These are phyloP conservation scores for Colletotrichum agaves DNA, from an alignment of 2,329 filamentous ascomycete genomes.

Conservation along the genomic window DNA sequence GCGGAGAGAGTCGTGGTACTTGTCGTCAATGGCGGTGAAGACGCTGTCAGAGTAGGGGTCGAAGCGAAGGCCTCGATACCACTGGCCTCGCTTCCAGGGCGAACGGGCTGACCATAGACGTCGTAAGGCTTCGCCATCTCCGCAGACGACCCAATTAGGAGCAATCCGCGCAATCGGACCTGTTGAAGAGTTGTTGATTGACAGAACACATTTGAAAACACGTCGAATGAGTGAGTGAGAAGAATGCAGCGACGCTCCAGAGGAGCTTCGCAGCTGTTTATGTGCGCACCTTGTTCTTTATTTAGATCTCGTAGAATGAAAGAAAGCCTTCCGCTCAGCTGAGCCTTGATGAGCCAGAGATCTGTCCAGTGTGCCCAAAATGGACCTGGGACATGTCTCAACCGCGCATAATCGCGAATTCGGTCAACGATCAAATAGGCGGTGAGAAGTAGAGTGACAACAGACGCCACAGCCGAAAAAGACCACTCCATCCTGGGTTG, in stretches of 20 bases:
- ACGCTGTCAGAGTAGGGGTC: conserved; percentile 62
- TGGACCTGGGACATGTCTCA: conserved; percentile 46
- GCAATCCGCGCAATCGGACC: conserved; percentile 44
- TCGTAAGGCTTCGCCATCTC: conserved; percentile 44
- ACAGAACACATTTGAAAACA: too few species aligned
- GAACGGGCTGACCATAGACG: conserved; percentile 46
- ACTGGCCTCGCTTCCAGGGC: conserved; percentile 44
- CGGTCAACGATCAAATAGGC: conserved; percentile 5
- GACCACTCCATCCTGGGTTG: conserved; percentile 1
- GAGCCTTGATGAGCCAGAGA: conserved; percentile 44
- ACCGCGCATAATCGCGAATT: conserved; percentile 33
- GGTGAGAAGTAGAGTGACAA: background rate
- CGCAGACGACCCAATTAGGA: conserved; percentile 45
- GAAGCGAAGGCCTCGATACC: conserved; percentile 61
- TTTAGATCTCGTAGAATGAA: conserved; percentile 41
- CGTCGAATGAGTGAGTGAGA: too few species aligned
- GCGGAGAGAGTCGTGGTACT: conserved; percentile 54
- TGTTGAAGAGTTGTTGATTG: conserved; percentile 9
- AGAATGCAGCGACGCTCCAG: background rate
- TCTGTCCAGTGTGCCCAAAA: conserved; percentile 43
- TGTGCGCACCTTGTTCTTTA: conserved; percentile 40
- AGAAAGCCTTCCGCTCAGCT: conserved; percentile 40
- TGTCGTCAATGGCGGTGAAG: conserved; percentile 60
- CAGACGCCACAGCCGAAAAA: background rate
- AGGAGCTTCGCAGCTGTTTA: background rate